Conservation (phyloP, 768 basidiomycete genomes). For the Sistotremastrum suecicum region DNA sequence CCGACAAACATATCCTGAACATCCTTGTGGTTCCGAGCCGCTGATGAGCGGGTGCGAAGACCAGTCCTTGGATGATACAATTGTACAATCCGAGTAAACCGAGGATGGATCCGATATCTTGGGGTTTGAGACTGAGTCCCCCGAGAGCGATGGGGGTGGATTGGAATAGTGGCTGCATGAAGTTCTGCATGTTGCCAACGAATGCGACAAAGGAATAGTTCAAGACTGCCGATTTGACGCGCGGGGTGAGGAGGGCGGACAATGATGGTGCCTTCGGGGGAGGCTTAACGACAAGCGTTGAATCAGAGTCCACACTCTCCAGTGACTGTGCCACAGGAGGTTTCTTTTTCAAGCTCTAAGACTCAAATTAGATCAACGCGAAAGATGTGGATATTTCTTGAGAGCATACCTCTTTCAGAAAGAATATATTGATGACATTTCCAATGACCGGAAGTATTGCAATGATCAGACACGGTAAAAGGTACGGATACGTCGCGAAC, state of each 20-base stretch:
- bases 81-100: conserved; percentile 22
- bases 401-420: conserved; percentile 26
- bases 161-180: conserved; percentile 25
- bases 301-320: too few relatives aligned
- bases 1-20: conserved; percentile 3
- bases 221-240: conserved; percentile 19
- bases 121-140: conserved; percentile 22
- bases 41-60: conserved; percentile 22
- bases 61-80: conserved; percentile 23
- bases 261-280: conserved; percentile 7
- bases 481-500: conserved; percentile 37
- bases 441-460: conserved; percentile 21
- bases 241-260: conserved; percentile 16
- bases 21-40: conserved; percentile 23
- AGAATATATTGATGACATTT: conserved; percentile 20
- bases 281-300: too few relatives aligned
- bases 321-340: too few relatives aligned
- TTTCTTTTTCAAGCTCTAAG: too few relatives aligned
- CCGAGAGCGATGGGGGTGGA: conserved; percentile 25
- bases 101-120: conserved; percentile 24
- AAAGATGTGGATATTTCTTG: too few relatives aligned
- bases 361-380: too few relatives aligned
- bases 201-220: conserved; percentile 20
- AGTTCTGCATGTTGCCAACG: conserved; percentile 24
- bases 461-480: conserved; percentile 29